phyloP scores from a whole-genome alignment of 345 rosid species.

The Geranium brycei region DNA sequence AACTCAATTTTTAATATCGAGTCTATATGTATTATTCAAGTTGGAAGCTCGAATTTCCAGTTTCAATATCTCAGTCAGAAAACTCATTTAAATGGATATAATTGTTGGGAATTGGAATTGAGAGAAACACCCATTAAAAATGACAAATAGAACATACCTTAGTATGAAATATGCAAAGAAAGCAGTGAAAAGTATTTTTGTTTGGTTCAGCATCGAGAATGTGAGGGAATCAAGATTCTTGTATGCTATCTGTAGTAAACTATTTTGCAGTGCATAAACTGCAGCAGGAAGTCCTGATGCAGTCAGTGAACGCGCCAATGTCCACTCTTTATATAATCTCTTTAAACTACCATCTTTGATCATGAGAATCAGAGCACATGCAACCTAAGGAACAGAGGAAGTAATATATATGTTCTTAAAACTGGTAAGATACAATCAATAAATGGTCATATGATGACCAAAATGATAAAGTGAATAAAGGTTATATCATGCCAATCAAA shows the following conservation, averaged over 20 bases:
- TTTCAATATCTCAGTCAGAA: background rate
- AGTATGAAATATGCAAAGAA: slow-evolving; percentile 63
- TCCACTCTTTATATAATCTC: slow-evolving; percentile 64
- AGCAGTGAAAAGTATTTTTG: slow-evolving; percentile 88
- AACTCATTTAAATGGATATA: background rate
- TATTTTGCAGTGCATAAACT: slow-evolving; percentile 88
- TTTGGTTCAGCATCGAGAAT: slow-evolving; percentile 91
- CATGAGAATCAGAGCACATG: slow-evolving; percentile 73
- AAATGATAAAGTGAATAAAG: background rate
- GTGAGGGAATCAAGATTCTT: slow-evolving; percentile 88
- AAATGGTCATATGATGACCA: background rate
- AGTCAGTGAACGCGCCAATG: slow-evolving; percentile 69
- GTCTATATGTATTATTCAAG: background rate
- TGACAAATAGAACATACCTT: slow-evolving; percentile 33
- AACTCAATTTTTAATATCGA: background rate
- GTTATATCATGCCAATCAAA: background rate
- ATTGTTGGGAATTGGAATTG: too few species aligned
- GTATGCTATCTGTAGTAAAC: slow-evolving; percentile 97
- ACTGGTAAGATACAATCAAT: background rate
- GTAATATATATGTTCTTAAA: background rate
- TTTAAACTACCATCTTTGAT: slow-evolving; percentile 61
- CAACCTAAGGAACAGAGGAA: slow-evolving; percentile 30
- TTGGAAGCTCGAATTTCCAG: background rate
- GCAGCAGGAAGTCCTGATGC: slow-evolving; percentile 98
- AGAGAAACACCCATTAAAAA: background rate